Evolutionary conservation across 768 basidiomycete genomes (phyloP).

Genomic region (Phylloporus sp.): DNA sequence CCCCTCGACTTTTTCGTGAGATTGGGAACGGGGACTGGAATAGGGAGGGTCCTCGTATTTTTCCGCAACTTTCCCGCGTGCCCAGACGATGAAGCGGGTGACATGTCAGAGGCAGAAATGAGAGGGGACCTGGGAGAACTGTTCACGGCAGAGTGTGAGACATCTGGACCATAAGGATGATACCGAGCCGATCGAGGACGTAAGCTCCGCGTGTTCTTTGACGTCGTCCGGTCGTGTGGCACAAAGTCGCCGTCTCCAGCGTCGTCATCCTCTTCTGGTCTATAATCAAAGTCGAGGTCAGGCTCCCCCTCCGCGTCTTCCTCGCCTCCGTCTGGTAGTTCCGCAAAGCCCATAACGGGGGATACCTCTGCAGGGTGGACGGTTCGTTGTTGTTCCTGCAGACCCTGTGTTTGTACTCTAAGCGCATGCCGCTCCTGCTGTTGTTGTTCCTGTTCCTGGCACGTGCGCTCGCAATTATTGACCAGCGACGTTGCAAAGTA

Average conservation of each 20-base stretch:
- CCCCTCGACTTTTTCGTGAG: constrained; percentile 70
- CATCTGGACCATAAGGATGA: constrained; percentile 27
- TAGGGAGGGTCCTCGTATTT: constrained; percentile 39
- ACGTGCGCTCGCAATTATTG: constrained; percentile 33
- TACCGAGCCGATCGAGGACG: constrained; percentile 34
- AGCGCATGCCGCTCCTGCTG: constrained; percentile 29
- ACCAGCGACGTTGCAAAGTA: constrained; percentile 30
- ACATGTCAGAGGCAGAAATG: constrained; percentile 27
- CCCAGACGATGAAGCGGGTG: constrained; percentile 21
- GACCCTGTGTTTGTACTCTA: constrained; percentile 29
- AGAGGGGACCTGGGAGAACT: constrained; percentile 30
- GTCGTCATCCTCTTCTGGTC: constrained; percentile 28
- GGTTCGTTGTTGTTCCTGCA: constrained; percentile 30
- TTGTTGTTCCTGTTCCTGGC: constrained; percentile 36
- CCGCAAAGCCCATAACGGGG: constrained; percentile 28
- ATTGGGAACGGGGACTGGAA: constrained; percentile 62
- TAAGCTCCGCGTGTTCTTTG: constrained; percentile 36
- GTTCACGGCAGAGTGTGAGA: constrained; percentile 29
- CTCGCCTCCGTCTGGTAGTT: constrained; percentile 28
- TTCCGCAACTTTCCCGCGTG: constrained; percentile 29
- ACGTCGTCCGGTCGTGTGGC: constrained; percentile 30
- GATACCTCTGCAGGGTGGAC: constrained; percentile 32
- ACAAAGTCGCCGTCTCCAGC: constrained; percentile 32
- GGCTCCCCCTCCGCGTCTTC: constrained; percentile 35
- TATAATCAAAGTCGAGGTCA: constrained; percentile 29